phyloP scores from a whole-genome alignment of 176 grass and related monocot species.

The Areca catechu region DNA sequence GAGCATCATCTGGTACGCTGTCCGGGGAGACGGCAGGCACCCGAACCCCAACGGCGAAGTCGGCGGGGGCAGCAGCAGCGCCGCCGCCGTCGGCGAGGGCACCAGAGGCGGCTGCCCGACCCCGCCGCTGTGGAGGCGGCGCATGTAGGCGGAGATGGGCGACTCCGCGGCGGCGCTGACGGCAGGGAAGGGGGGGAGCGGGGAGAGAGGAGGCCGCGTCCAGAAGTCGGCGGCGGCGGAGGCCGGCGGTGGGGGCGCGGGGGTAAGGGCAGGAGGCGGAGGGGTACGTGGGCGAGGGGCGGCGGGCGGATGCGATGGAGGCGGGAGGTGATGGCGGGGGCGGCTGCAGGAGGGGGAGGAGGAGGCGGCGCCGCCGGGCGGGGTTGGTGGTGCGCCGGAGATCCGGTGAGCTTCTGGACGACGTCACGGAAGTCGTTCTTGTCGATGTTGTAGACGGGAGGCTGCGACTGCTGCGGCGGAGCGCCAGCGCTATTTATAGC shows the following conservation, averaged over 20 bases:
- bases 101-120: conserved; percentile 11
- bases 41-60: conserved; percentile 70
- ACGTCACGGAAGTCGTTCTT: conserved; percentile 90
- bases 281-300: conserved; percentile 23
- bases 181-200: conserved; percentile 63
- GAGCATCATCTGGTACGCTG: conserved; percentile 46
- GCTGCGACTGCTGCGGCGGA: conserved; percentile 33
- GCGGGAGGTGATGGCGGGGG: conserved; percentile 17
- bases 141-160: conserved; percentile 96
- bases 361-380: conserved; percentile 11
- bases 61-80: conserved; percentile 17
- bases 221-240: neutral
- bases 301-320: conserved; percentile 34
- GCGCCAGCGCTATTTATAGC: conserved; percentile 19
- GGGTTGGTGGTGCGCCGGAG: conserved; percentile 41
- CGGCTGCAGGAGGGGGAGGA: conserved; percentile 7
- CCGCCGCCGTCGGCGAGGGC: neutral
- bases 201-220: conserved; percentile 35
- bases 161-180: conserved; percentile 79
- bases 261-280: neutral
- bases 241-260: neutral
- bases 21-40: conserved; percentile 62
- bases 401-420: conserved; percentile 90
- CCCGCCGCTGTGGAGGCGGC: conserved; percentile 43
- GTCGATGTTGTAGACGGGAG: conserved; percentile 92